These are phyloP conservation scores for Bonia amplexicaulis DNA, from an alignment of 176 grass and related monocot species.

Conservation along the genomic window DNA sequence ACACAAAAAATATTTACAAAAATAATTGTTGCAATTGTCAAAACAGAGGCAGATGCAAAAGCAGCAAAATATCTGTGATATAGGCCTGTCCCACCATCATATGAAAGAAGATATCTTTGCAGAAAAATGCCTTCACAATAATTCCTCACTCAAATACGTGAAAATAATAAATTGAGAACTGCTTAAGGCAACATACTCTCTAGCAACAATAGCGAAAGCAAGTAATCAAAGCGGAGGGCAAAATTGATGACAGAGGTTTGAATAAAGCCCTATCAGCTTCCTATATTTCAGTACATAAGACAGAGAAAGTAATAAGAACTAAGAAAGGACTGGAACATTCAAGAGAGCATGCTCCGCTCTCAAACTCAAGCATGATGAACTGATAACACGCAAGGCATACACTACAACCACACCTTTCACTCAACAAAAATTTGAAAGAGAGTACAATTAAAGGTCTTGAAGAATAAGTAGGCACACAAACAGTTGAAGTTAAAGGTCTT, in stretches of 20 bases:
- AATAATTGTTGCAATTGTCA: neutral
- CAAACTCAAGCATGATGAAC: neutral
- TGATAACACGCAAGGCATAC: neutral
- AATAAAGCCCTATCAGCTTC: neutral
- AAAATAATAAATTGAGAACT: neutral
- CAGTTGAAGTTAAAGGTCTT: neutral
- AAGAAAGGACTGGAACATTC: neutral
- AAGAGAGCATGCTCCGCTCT: neutral
- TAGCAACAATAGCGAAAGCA: neutral
- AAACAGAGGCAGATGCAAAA: neutral
- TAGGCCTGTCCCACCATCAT: neutral
- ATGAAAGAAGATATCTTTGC: neutral
- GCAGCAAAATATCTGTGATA: neutral
- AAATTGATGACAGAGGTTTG: neutral
- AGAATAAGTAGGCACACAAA: constrained; percentile 10
- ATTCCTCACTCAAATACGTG: neutral
- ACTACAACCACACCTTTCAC: neutral
- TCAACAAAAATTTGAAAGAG: neutral
- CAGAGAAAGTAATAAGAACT: neutral
- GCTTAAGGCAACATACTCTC: neutral
- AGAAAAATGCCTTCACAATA: neutral
- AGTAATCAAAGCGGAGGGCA: neutral
- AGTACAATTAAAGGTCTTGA: neutral
- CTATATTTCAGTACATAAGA: neutral
- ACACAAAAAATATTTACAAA: neutral